A percentile compares a stretch with the other conserved stretches of the same genome.
phyloP scores from a whole-genome alignment of 2,329 filamentous ascomycete genomes.

The Dothideomycetes sp. region DNA sequence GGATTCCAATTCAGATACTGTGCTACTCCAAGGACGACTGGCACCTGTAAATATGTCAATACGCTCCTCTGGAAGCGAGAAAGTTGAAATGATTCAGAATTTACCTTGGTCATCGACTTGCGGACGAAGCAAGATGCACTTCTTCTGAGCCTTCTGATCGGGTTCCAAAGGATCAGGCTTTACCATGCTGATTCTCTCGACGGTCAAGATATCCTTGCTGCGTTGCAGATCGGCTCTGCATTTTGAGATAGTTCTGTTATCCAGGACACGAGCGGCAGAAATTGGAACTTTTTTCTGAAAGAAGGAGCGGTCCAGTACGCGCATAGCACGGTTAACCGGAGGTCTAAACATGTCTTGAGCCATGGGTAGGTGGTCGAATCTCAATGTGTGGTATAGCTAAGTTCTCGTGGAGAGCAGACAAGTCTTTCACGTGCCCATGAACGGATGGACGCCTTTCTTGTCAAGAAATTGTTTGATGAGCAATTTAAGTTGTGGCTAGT shows the following conservation, averaged over 20 bases:
- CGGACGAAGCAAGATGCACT: constrained; percentile 38
- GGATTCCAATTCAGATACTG: constrained; percentile 58
- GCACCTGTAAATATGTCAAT: constrained; percentile 21
- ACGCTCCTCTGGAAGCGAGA: constrained; percentile 15
- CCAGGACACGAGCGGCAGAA: constrained; percentile 67
- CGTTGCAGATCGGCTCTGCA: constrained; percentile 58
- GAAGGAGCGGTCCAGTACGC: constrained; percentile 70
- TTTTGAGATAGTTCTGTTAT: constrained; percentile 63
- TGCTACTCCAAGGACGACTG: constrained; percentile 66
- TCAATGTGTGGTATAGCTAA: not conserved
- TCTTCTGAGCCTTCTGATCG: constrained; percentile 38
- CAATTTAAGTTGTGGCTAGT: no score
- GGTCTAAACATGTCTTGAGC: constrained; percentile 58
- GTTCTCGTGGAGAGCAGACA: not conserved
- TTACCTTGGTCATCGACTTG: constrained; percentile 26
- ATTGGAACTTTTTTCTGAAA: constrained; percentile 70
- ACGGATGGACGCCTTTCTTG: no score
- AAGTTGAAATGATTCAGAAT: constrained; percentile 15
- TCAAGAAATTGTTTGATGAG: constrained; percentile 6
- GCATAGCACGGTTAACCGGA: constrained; percentile 70
- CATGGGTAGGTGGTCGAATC: constrained; percentile 14
- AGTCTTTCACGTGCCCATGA: not conserved
- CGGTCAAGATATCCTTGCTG: constrained; percentile 55
- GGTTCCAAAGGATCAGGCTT: constrained; percentile 51
- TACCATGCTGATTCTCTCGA: constrained; percentile 57